Percentiles rank a stretch among this genome's conserved stretches.
Evolutionary conservation across 2,329 filamentous ascomycete genomes (phyloP).

Genomic region (Calonectria ilicicola): DNA sequence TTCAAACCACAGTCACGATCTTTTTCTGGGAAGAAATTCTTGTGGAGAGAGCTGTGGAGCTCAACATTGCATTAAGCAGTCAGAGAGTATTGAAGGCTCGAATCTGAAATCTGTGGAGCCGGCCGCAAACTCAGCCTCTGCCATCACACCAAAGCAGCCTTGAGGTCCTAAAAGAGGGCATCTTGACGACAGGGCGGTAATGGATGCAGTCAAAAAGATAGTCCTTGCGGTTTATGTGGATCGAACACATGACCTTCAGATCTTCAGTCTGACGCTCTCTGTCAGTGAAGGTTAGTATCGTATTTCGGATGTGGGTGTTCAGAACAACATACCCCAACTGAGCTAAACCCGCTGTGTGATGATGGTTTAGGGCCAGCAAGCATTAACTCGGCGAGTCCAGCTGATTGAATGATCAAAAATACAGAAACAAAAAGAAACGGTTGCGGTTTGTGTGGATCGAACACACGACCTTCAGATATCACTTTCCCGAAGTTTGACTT

Average conservation of each 20-base stretch:
- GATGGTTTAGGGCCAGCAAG: not conserved
- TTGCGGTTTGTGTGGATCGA: conserved; percentile 27
- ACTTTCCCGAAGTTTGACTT: conserved; percentile 19
- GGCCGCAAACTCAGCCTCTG: not conserved
- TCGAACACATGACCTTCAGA: conserved; percentile 29
- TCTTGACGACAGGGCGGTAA: too few species aligned
- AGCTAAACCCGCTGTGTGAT: conserved; percentile 23
- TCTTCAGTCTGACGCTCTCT: conserved; percentile 28
- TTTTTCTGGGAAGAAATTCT: too few species aligned
- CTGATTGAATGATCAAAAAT: not conserved
- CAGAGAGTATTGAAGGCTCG: not conserved
- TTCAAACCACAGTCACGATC: too few species aligned
- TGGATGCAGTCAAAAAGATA: conserved; percentile 8
- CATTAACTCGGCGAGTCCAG: not conserved
- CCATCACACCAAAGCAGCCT: too few species aligned
- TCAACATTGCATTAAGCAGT: not conserved
- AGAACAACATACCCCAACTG: conserved; percentile 22
- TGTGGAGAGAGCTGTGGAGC: too few species aligned
- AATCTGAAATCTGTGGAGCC: not conserved
- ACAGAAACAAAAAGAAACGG: not conserved
- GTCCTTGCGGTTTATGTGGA: conserved; percentile 21
- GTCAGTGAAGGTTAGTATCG: conserved; percentile 23
- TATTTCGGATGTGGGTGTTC: not conserved
- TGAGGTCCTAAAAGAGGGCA: not conserved
- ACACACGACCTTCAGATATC: conserved; percentile 25